Conservation (phyloP, 2,329 filamentous ascomycete species). For the Curvularia hawaiiensis region DNA sequence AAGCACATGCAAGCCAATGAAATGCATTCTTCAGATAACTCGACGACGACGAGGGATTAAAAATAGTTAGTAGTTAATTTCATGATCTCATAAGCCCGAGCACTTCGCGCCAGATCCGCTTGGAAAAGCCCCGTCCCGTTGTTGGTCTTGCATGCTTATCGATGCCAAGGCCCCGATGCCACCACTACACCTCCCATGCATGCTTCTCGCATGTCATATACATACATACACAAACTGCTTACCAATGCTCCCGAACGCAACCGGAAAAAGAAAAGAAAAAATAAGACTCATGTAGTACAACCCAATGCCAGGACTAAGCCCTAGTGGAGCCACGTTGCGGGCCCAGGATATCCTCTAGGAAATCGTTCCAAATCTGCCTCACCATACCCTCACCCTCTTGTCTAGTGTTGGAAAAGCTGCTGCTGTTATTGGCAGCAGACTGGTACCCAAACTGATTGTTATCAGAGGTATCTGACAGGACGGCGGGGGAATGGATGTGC, state of each 20-base stretch:
- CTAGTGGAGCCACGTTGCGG: constrained; percentile 36
- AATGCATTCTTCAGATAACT: no score
- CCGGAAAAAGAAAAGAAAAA: not conserved
- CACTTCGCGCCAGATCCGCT: constrained; percentile 40
- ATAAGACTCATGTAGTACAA: not conserved
- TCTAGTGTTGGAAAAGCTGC: constrained; percentile 35
- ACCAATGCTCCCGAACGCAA: not conserved
- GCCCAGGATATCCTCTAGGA: constrained; percentile 58
- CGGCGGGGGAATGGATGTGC: constrained; percentile 55
- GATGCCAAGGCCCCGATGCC: not conserved
- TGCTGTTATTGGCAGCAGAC: constrained; percentile 58
- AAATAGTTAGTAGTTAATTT: constrained; percentile 17
- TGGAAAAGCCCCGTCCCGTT: not conserved
- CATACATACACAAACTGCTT: not conserved
- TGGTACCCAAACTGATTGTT: constrained; percentile 62
- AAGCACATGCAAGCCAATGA: no score
- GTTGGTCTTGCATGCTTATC: not conserved
- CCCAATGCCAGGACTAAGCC: constrained; percentile 14
- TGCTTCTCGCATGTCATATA: not conserved
- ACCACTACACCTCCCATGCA: not conserved
- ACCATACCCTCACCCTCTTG: constrained; percentile 51
- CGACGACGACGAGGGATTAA: not conserved
- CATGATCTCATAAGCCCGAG: constrained; percentile 44
- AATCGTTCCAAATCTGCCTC: constrained; percentile 53
- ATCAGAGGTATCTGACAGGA: constrained; percentile 64